Evolutionary conservation across 2,329 filamentous ascomycete genomes (phyloP), one percentile per base, ranked within the genome.

Genomic region (Neonectria sp.): DNA sequence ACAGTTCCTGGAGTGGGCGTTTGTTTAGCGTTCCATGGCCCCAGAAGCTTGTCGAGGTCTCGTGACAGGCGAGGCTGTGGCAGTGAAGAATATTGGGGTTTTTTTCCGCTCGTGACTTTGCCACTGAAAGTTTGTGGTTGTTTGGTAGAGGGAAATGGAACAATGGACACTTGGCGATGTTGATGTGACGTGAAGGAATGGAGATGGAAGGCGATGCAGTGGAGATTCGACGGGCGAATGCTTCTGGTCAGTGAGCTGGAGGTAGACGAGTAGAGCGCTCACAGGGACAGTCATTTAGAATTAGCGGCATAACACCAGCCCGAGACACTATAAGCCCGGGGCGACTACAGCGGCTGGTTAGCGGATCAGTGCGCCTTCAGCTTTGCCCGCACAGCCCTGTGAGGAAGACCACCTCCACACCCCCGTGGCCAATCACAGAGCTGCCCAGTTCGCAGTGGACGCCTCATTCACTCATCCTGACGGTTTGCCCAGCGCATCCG

Each of bases 371-470:
- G 17, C 25, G 31, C 29, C 11, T 21, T 53, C 29, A 35, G 51
- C 51, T 53, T 33, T 12, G n/a, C n/a, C 27, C 17, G 31, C 51
- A 53, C 29, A 53, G 51, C 55, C 55, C 40, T 56, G 55, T 33
- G 43, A 59, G 21, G 17, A 3, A 7, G 37, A 1, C 37, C 27
- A 15, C 12, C 48, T 27, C 48, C 27, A 6, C 48, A 24, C 11
- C 15, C 5, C 9, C 12, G 21, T 21, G 29, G 17, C 51, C 51
- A 53, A 53, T 25, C 51, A n/a, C 31, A n/a, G 29, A 11, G 6
- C 9, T 21, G 11, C n/a, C 31, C 51, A 24, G 17, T 9, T 53
- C 51, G 51, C 51, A 53, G 12, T 53, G 51, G 9, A 12, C n/a
- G n/a, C 51, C 29, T 35, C 31, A 15, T 21, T 9, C 3, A 21